Conservation (phyloP, 768 basidiomycete genomes). For the Collybia nuda region DNA sequence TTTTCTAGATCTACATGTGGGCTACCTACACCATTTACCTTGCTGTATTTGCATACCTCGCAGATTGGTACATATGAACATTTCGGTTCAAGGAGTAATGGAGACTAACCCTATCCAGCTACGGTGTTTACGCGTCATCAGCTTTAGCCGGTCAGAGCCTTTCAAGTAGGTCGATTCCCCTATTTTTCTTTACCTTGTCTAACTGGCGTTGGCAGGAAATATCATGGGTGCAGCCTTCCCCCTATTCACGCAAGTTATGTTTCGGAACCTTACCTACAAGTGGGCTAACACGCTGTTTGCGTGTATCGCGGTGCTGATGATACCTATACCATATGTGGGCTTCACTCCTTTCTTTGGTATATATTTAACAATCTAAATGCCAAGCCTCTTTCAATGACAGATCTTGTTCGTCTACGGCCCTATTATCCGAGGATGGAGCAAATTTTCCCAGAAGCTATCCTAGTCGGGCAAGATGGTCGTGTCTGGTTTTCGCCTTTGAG, state of each 20-base stretch:
- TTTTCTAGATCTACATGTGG: conserved; percentile 44
- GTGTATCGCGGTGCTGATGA: conserved; percentile 48
- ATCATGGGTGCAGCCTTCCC: conserved; percentile 54
- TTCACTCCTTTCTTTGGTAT: neutral
- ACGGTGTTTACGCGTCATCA: conserved; percentile 64
- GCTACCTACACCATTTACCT: conserved; percentile 55
- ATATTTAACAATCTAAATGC: neutral
- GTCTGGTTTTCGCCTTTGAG: too few relatives aligned
- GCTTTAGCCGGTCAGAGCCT: conserved; percentile 72
- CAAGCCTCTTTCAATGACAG: conserved; percentile 16
- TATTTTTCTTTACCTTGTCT: neutral
- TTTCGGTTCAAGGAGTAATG: neutral
- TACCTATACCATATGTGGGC: conserved; percentile 62
- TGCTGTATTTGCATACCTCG: conserved; percentile 57
- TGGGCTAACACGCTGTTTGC: conserved; percentile 64
- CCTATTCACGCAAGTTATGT: conserved; percentile 66
- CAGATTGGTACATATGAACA: conserved; percentile 50
- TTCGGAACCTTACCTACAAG: conserved; percentile 48
- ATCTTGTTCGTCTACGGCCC: conserved; percentile 43
- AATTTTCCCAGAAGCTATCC: conserved; percentile 23
- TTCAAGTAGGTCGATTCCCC: neutral
- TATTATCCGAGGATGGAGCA: conserved; percentile 37
- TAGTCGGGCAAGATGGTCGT: too few relatives aligned
- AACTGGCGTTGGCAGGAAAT: conserved; percentile 35
- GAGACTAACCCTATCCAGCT: conserved; percentile 23